These are phyloP conservation scores for Thecaphora thlaspeos DNA, from an alignment of 1,284 basidiomycete species.

Conservation along the genomic window DNA sequence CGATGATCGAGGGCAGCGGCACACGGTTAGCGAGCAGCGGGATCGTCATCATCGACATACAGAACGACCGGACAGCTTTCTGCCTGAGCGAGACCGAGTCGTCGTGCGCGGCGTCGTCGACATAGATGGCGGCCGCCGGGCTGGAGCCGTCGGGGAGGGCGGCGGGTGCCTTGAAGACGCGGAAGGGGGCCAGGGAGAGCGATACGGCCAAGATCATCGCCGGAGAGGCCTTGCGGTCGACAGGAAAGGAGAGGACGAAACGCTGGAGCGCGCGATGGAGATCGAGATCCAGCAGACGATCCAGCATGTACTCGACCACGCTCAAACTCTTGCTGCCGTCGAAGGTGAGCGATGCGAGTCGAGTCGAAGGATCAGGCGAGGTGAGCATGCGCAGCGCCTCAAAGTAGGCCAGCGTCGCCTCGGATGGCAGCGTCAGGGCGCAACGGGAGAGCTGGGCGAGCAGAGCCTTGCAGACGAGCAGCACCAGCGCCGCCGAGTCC, in stretches of 20 bases:
- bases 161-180: slow-evolving; percentile 10
- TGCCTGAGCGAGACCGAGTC: neutral
- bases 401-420: neutral
- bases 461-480: too few relatives aligned
- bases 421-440: neutral
- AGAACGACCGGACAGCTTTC: slow-evolving; percentile 21
- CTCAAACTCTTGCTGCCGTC: neutral
- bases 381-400: neutral
- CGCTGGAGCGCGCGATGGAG: slow-evolving; percentile 25
- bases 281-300: slow-evolving; percentile 9
- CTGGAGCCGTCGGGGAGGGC: neutral
- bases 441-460: too few relatives aligned
- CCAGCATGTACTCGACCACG: too few relatives aligned
- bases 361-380: neutral
- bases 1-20: slow-evolving; percentile 30
- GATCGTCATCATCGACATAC: slow-evolving; percentile 29
- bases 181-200: slow-evolving; percentile 21
- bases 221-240: slow-evolving; percentile 17
- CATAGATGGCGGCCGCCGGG: slow-evolving; percentile 9
- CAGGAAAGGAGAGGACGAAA: slow-evolving; percentile 21
- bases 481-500: too few relatives aligned
- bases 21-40: slow-evolving; percentile 33
- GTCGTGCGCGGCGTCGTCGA: slow-evolving; percentile 6
- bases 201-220: slow-evolving; percentile 15
- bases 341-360: neutral